Evolutionary conservation across 257 asterid genomes (phyloP).

Genomic region (Scutellaria minor): DNA sequence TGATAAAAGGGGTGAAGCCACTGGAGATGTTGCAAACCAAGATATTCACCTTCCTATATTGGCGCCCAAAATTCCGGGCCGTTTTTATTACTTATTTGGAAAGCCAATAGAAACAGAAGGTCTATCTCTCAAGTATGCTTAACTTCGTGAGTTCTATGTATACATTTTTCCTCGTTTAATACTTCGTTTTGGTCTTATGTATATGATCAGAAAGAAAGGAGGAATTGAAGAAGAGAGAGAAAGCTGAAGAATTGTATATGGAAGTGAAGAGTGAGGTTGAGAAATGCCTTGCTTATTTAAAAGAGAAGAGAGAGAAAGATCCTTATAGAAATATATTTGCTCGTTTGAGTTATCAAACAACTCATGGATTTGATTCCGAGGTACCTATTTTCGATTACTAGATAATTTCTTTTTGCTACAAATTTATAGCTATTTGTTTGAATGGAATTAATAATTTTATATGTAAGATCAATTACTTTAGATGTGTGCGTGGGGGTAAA

Average conservation of each 20-base stretch:
- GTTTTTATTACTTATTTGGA: conserved; percentile 75
- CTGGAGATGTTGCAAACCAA: conserved; percentile 81
- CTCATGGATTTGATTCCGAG: conserved; percentile 66
- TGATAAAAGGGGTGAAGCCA: conserved; percentile 45
- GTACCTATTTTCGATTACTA: conserved; percentile 65
- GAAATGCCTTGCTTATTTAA: conserved; percentile 59
- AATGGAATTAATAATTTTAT: too few species aligned
- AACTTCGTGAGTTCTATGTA: neutral
- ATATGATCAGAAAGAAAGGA: conserved; percentile 59
- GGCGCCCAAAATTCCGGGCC: conserved; percentile 82
- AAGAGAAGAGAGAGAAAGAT: conserved; percentile 72
- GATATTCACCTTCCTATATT: conserved; percentile 68
- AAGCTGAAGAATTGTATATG: conserved; percentile 61
- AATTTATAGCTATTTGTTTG: too few species aligned
- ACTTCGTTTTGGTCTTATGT: neutral
- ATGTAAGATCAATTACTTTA: too few species aligned
- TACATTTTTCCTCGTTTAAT: neutral
- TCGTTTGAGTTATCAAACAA: conserved; percentile 65
- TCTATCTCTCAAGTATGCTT: conserved; percentile 8
- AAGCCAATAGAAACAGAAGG: conserved; percentile 91
- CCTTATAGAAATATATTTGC: conserved; percentile 67
- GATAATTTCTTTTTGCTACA: too few species aligned
- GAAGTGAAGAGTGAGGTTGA: conserved; percentile 80
- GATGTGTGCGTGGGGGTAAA: too few species aligned
- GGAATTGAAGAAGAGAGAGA: conserved; percentile 68